Evolutionary conservation across 805 yeast genomes (phyloP).

Genomic region (baker's yeast (Saccharomyces cerevisiae)): DNA sequence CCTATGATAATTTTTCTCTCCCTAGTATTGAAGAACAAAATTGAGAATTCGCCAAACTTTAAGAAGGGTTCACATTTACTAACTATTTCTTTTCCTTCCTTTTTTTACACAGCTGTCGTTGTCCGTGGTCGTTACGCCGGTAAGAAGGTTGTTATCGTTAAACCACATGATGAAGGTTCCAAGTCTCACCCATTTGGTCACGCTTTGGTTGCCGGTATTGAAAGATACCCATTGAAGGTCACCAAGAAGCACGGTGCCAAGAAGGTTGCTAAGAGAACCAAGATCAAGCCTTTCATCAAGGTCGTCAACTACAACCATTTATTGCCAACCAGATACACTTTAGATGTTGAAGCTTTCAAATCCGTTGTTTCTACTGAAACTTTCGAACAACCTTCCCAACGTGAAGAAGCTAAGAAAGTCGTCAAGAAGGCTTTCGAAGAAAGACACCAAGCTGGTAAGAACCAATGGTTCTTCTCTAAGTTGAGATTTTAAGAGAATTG

Average conservation of each 20-base stretch:
- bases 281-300: slow-evolving; percentile 98
- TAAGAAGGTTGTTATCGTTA: slow-evolving; percentile 98
- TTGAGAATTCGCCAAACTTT: background rate
- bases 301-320: slow-evolving; percentile 99
- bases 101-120: slow-evolving; percentile 66
- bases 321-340: slow-evolving; percentile 98
- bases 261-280: slow-evolving; percentile 94
- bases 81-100: slow-evolving; percentile 14
- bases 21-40: background rate
- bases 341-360: slow-evolving; percentile 95
- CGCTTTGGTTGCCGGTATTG: slow-evolving; percentile 98
- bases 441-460: slow-evolving; percentile 98
- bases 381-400: slow-evolving; percentile 94
- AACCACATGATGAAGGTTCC: slow-evolving; percentile 98
- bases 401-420: slow-evolving; percentile 97
- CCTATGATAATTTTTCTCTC: background rate
- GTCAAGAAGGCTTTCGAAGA: slow-evolving; percentile 99
- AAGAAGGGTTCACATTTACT: slow-evolving; percentile 12
- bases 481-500: slow-evolving; percentile 62
- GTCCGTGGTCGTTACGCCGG: slow-evolving; percentile 99
- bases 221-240: slow-evolving; percentile 95
- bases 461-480: slow-evolving; percentile 99
- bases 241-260: slow-evolving; percentile 91
- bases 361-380: slow-evolving; percentile 85
- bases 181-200: slow-evolving; percentile 98